Conservation (phyloP, 2,329 filamentous ascomycete species). For the Seiridium cupressi region DNA sequence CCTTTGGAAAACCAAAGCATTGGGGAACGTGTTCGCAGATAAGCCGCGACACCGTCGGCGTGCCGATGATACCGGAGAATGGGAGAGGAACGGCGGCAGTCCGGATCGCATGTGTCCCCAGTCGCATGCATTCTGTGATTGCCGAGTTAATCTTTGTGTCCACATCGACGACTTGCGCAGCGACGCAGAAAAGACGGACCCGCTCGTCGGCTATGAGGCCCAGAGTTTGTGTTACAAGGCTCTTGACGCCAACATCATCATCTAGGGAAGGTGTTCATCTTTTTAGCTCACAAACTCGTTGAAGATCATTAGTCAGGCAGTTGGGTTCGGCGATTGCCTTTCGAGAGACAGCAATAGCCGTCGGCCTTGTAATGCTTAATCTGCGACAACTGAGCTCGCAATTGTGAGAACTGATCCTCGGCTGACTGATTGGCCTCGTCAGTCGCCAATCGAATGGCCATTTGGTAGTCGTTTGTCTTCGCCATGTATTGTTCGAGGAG, state of each 20-base stretch:
- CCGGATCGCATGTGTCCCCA: slow-evolving; percentile 14
- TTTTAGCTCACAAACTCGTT: no score
- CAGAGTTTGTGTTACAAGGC: slow-evolving; percentile 18
- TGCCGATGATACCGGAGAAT: slow-evolving; percentile 5
- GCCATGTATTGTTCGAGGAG: slow-evolving; percentile 22
- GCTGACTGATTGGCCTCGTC: slow-evolving; percentile 16
- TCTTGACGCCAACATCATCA: slow-evolving; percentile 15
- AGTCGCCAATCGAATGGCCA: slow-evolving; percentile 14
- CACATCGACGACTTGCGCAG: slow-evolving; percentile 19
- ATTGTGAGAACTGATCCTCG: background rate
- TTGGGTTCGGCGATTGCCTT: slow-evolving; percentile 10
- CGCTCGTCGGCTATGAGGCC: slow-evolving; percentile 18
- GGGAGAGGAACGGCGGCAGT: slow-evolving; percentile 18
- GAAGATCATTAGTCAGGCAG: no score
- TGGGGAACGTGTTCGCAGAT: background rate
- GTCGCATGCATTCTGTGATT: slow-evolving; percentile 17
- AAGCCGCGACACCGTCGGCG: background rate
- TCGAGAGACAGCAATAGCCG: slow-evolving; percentile 18
- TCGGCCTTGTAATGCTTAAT: slow-evolving; percentile 18
- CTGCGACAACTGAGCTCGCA: slow-evolving; percentile 1
- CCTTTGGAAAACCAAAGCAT: background rate
- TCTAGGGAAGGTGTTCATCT: background rate
- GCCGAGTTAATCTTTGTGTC: slow-evolving; percentile 16
- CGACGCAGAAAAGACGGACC: slow-evolving; percentile 18
- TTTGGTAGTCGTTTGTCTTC: slow-evolving; percentile 13